These are phyloP conservation scores for Avena sativa DNA, from an alignment of 176 grass and related monocot species.

Conservation along the genomic window DNA sequence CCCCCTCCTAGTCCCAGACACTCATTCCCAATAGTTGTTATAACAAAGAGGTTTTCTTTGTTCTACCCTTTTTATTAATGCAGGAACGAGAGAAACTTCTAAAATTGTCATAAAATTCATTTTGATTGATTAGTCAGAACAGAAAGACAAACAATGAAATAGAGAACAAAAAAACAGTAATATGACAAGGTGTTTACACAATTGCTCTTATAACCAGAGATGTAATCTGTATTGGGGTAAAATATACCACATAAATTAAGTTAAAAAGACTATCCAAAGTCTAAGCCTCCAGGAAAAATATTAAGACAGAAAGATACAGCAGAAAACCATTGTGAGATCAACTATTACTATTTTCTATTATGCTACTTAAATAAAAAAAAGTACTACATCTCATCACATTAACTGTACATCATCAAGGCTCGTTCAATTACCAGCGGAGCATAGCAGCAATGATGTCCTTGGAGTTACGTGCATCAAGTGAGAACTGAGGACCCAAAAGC, in stretches of 20 bases:
- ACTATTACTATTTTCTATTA: slow-evolving; percentile 22
- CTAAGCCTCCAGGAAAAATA: slow-evolving; percentile 1
- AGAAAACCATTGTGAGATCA: slow-evolving; percentile 25
- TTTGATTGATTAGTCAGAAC: not conserved
- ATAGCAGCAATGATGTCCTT: slow-evolving; percentile 99
- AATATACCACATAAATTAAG: slow-evolving; percentile 26
- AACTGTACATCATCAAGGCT: slow-evolving; percentile 24
- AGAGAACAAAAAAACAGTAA: slow-evolving; percentile 7
- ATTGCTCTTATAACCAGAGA: slow-evolving; percentile 11
- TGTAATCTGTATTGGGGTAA: slow-evolving; percentile 11
- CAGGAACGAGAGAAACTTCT: not conserved
- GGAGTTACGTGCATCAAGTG: slow-evolving; percentile 96
- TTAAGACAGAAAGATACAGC: slow-evolving; percentile 5
- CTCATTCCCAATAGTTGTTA: not conserved
- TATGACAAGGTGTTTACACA: slow-evolving; percentile 32
- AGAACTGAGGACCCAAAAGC: slow-evolving; percentile 87
- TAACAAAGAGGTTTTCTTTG: not conserved
- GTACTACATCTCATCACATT: slow-evolving; percentile 17
- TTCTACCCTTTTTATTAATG: not conserved
- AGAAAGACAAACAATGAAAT: not conserved
- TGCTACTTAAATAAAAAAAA: slow-evolving; percentile 31
- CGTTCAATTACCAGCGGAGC: slow-evolving; percentile 91
- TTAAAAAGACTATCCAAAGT: slow-evolving; percentile 2
- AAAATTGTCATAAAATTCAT: slow-evolving; percentile 14
- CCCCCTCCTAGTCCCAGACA: not conserved